Percentiles rank a stretch among this genome's conserved stretches.
Conservation (phyloP, 306 rosid genomes). For the Cyclanthera cordifolia region DNA sequence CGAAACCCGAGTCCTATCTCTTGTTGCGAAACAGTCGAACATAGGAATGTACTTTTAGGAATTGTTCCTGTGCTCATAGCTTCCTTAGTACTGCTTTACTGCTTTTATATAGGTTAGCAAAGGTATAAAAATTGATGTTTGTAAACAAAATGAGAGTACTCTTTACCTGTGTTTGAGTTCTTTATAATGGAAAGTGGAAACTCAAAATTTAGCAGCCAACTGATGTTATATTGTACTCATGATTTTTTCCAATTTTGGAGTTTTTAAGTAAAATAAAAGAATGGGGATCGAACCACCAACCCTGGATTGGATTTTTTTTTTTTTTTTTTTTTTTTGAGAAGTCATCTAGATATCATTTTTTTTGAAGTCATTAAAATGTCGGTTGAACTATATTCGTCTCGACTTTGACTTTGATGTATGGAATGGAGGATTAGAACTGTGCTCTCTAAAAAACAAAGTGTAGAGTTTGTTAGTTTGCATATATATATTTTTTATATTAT, state of each 20-base stretch:
- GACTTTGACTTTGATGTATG: too few relatives aligned
- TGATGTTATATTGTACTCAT: neutral
- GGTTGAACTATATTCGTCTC: too few relatives aligned
- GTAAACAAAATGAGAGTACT: neutral
- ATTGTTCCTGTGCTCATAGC: constrained; percentile 1
- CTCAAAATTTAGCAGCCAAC: neutral
- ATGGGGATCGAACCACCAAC: too few relatives aligned
- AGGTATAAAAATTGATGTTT: neutral
- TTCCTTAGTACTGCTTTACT: neutral
- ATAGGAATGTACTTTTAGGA: neutral
- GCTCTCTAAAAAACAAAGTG: neutral
- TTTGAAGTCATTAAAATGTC: too few relatives aligned
- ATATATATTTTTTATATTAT: too few relatives aligned
- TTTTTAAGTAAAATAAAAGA: too few relatives aligned
- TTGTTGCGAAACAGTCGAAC: neutral
- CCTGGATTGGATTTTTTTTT: too few relatives aligned
- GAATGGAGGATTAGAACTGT: neutral
- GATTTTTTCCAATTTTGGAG: too few relatives aligned
- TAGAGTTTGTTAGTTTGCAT: too few relatives aligned
- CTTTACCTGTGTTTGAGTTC: neutral
- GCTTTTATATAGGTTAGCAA: neutral
- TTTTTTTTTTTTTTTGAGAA: too few relatives aligned
- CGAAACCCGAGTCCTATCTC: neutral
- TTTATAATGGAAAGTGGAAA: neutral
- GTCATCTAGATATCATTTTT: too few relatives aligned